These are phyloP conservation scores for Cucumis cinereus DNA, from an alignment of 306 rosid genomes.

Conservation along the genomic window DNA sequence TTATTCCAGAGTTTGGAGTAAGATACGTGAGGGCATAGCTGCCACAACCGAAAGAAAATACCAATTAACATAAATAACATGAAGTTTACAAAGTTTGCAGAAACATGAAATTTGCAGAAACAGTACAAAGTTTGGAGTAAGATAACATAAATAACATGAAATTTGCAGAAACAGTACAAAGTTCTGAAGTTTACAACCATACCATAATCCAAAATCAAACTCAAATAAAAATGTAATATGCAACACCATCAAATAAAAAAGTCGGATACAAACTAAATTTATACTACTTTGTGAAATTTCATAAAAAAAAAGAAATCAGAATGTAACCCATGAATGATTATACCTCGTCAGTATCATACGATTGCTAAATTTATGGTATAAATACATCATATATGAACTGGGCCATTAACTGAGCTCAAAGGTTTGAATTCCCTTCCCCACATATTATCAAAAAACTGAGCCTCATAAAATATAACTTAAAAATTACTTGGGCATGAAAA, in stretches of 20 bases:
- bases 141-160: background rate
- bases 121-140: background rate
- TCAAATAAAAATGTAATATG: background rate
- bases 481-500: background rate
- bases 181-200: background rate
- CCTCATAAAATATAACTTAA: background rate
- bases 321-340: background rate
- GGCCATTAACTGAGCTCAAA: background rate
- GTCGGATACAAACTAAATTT: background rate
- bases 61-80: background rate
- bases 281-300: background rate
- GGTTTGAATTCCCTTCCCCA: too few species aligned
- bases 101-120: background rate
- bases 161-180: background rate
- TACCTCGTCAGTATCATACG: background rate
- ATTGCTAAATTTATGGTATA: background rate
- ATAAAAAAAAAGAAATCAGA: background rate
- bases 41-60: conserved; percentile 3
- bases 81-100: too few species aligned
- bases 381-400: background rate
- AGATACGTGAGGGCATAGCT: conserved; percentile 28
- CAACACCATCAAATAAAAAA: background rate
- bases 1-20: conserved; percentile 28
- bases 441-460: too few species aligned
- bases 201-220: background rate